A percentile compares a stretch with the other conserved stretches of the same genome.
Conservation (phyloP, 495 filamentous ascomycete species). For the Aspergillus baeticus region DNA sequence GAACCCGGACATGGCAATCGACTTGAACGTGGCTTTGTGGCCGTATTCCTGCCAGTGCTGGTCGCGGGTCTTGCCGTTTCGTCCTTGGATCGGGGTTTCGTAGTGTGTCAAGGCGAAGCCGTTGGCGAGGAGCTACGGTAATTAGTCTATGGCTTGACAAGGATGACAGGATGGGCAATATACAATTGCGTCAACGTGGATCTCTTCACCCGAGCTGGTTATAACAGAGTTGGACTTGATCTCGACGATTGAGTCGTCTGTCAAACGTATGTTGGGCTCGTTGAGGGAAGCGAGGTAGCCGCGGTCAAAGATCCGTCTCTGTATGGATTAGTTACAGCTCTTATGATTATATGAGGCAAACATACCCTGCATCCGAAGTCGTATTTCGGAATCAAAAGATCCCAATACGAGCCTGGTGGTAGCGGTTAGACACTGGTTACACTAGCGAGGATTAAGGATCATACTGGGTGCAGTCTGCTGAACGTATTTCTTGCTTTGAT, state of each 20-base stretch:
- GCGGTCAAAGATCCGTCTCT: slow-evolving; percentile 20
- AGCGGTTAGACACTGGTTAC: neutral
- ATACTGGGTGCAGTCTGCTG: slow-evolving; percentile 12
- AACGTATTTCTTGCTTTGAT: slow-evolving; percentile 7
- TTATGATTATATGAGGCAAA: neutral
- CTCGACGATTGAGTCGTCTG: slow-evolving; percentile 10
- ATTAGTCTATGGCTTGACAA: neutral
- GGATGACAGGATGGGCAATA: neutral
- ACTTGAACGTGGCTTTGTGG: slow-evolving; percentile 20
- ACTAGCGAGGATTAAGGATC: neutral
- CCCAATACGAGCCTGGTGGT: slow-evolving; percentile 13
- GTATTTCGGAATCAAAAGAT: slow-evolving; percentile 9
- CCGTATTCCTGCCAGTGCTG: slow-evolving; percentile 16
- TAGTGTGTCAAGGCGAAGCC: slow-evolving; percentile 15
- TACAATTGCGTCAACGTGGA: slow-evolving; percentile 17
- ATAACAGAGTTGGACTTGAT: slow-evolving; percentile 6
- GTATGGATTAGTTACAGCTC: neutral
- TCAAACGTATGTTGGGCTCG: slow-evolving; percentile 13
- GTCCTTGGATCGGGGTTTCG: slow-evolving; percentile 5
- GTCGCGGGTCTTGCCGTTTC: slow-evolving; percentile 6
- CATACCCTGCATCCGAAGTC: slow-evolving; percentile 20
- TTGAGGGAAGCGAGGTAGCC: slow-evolving; percentile 23
- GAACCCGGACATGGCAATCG: slow-evolving; percentile 26
- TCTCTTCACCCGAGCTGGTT: slow-evolving; percentile 3
- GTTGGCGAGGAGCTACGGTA: slow-evolving; percentile 12